Percentiles rank a stretch among this genome's conserved stretches.
These are phyloP conservation scores for Beauveria scarabaeidicola DNA, from an alignment of 2,329 filamentous ascomycete species.

Conservation along the genomic window DNA sequence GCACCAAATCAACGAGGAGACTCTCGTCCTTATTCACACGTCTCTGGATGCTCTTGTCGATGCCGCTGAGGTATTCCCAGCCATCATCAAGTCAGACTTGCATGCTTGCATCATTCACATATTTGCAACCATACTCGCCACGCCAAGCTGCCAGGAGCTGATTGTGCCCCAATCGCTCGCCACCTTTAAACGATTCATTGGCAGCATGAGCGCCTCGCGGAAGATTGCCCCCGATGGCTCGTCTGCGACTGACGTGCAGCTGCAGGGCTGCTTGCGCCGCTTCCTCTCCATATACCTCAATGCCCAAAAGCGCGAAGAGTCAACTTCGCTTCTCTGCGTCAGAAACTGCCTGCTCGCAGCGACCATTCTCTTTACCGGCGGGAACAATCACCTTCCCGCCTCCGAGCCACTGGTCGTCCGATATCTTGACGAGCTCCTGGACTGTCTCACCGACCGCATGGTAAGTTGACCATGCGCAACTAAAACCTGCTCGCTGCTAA, in stretches of 20 bases:
- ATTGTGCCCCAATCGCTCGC: conserved; percentile 86
- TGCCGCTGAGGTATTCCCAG: conserved; percentile 89
- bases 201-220: conserved; percentile 53
- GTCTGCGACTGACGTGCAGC: conserved; percentile 55
- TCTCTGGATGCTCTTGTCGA: conserved; percentile 85
- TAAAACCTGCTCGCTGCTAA: conserved; percentile 13
- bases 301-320: conserved; percentile 64
- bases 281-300: conserved; percentile 74
- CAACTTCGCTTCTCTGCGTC: conserved; percentile 75
- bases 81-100: conserved; percentile 91
- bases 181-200: conserved; percentile 84
- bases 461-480: conserved; percentile 40
- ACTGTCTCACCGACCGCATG: conserved; percentile 74
- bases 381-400: conserved; percentile 62
- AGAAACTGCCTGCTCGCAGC: conserved; percentile 86
- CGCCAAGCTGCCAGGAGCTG: conserved; percentile 71
- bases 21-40: conserved; percentile 67
- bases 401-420: conserved; percentile 65
- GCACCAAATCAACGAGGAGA: conserved; percentile 79
- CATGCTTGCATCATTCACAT: conserved; percentile 97
- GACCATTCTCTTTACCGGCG: conserved; percentile 80
- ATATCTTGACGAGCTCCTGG: conserved; percentile 73
- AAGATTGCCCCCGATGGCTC: conserved; percentile 27
- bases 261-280: conserved; percentile 72
- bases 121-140: conserved; percentile 85